Percentiles rank a stretch among this genome's conserved stretches.
Conservation (phyloP, 371 early-diverging fungal species). For the Basidiobolus heterosporus region DNA sequence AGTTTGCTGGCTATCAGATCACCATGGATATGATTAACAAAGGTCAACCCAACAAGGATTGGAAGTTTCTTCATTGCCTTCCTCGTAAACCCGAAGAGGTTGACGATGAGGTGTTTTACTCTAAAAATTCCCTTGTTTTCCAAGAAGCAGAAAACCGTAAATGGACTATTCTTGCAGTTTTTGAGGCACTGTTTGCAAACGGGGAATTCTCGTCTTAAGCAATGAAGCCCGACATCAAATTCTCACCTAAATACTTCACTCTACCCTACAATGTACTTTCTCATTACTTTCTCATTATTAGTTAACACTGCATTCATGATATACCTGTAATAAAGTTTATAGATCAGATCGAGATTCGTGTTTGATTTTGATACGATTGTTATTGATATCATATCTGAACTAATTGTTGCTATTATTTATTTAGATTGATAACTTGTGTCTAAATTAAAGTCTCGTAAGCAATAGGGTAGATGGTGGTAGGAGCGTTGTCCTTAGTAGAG, state of each 20-base stretch:
- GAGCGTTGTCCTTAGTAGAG: conserved; percentile 73
- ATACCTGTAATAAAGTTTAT: too few species aligned
- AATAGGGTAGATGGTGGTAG: conserved; percentile 82
- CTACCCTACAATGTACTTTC: too few species aligned
- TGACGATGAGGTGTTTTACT: conserved; percentile 88
- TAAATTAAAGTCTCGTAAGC: conserved; percentile 61
- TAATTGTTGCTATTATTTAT: too few species aligned
- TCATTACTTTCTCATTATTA: too few species aligned
- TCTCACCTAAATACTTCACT: too few species aligned
- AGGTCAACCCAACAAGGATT: conserved; percentile 65
- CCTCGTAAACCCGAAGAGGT: conserved; percentile 92
- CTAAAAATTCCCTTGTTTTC: conserved; percentile 80
- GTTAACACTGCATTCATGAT: too few species aligned
- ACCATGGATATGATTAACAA: conserved; percentile 55
- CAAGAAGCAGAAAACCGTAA: conserved; percentile 93
- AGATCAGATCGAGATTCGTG: conserved; percentile 31
- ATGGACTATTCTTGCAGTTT: conserved; percentile 84
- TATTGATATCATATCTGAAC: too few species aligned
- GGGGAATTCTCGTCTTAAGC: too few species aligned
- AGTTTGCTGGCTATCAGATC: conserved; percentile 78
- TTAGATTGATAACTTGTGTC: too few species aligned
- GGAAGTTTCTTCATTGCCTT: conserved; percentile 93
- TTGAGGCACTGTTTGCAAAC: conserved; percentile 41
- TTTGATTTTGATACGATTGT: too few species aligned
- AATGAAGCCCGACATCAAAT: too few species aligned